These are phyloP conservation scores for Pichia norvegensis DNA, from an alignment of 1,139 yeast species.

Conservation along the genomic window DNA sequence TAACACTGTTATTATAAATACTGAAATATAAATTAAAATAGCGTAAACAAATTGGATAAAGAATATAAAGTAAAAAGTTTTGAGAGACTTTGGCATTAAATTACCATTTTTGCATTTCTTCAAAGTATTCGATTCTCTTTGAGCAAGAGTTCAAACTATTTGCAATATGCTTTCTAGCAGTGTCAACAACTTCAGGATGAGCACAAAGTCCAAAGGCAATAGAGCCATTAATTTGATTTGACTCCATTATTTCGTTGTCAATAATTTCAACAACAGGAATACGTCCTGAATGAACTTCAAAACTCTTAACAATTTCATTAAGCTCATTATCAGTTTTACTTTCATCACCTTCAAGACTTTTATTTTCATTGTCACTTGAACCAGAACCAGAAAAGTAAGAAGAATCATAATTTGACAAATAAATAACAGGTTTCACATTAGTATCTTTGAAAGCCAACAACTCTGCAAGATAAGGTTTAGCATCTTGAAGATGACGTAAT, in stretches of 20 bases:
- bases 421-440: constrained; percentile 33
- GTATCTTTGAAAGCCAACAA: constrained; percentile 31
- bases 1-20: no score
- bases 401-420: constrained; percentile 33
- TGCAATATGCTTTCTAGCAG: constrained; percentile 32
- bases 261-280: constrained; percentile 37
- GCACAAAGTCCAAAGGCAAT: constrained; percentile 43
- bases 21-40: no score
- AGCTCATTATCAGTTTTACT: background rate
- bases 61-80: no score
- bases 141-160: constrained; percentile 8
- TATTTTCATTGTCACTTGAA: constrained; percentile 10
- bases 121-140: constrained; percentile 24
- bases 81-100: no score
- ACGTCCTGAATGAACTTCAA: constrained; percentile 42
- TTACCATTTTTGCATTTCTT: constrained; percentile 29
- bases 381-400: background rate
- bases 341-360: background rate
- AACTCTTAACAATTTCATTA: background rate
- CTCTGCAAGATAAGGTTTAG: constrained; percentile 47
- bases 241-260: constrained; percentile 30
- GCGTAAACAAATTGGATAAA: no score
- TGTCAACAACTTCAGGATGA: constrained; percentile 46
- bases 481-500: constrained; percentile 39
- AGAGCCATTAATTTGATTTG: constrained; percentile 29